Conservation (phyloP, 768 basidiomycete species). For the Goffeauzyma gilvescens region DNA sequence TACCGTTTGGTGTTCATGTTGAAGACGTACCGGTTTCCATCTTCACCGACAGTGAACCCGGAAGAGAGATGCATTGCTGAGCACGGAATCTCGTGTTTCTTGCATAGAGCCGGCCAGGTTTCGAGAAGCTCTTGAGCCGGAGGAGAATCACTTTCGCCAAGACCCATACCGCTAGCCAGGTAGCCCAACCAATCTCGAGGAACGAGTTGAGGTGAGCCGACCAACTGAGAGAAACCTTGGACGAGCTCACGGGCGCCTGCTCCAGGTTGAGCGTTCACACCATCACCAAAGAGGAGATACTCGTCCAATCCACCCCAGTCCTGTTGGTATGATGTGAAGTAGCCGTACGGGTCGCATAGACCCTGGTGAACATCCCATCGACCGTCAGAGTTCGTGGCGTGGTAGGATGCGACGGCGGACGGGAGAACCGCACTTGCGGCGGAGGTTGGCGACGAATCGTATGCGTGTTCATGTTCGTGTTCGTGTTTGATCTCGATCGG, state of each 20-base stretch:
- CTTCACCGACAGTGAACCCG: conserved; percentile 23
- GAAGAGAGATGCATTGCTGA: conserved; percentile 30
- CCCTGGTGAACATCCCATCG: conserved; percentile 23
- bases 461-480: too few species aligned
- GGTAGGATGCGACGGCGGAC: conserved; percentile 6
- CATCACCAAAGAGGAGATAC: conserved; percentile 18
- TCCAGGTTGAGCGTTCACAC: neutral
- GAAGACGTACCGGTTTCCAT: conserved; percentile 23
- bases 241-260: conserved; percentile 8
- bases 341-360: conserved; percentile 26
- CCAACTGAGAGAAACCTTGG: conserved; percentile 14
- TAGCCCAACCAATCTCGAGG: conserved; percentile 28
- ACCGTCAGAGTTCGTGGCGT: conserved; percentile 21
- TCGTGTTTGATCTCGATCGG: neutral
- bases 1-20: conserved; percentile 26
- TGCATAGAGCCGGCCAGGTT: conserved; percentile 25
- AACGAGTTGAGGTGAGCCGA: conserved; percentile 19
- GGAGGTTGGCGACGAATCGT: neutral
- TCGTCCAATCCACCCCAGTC: conserved; percentile 28
- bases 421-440: neutral
- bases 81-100: conserved; percentile 28
- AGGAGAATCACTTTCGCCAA: conserved; percentile 19
- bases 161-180: conserved; percentile 25
- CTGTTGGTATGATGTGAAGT: conserved; percentile 23
- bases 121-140: conserved; percentile 25